Percentiles rank a stretch among this genome's conserved stretches.
These are phyloP conservation scores for Hirschioporus abietinus DNA, from an alignment of 768 basidiomycete genomes.

Conservation along the genomic window DNA sequence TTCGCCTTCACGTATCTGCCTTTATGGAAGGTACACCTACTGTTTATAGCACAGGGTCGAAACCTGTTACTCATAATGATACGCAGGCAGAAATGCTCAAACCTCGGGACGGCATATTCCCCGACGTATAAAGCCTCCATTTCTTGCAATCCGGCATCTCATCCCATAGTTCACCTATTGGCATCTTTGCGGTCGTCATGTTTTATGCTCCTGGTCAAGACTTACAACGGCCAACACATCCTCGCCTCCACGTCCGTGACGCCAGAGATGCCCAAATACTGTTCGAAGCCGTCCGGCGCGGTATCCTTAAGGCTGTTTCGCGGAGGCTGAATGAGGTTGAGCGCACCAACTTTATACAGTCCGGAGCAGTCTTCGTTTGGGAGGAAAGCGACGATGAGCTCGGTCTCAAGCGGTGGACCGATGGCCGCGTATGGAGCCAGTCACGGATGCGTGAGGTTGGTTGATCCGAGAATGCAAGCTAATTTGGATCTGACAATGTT, in stretches of 20 bases:
- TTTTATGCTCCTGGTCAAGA: slow-evolving; percentile 31
- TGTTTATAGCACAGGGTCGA: not conserved
- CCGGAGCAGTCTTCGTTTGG: slow-evolving; percentile 67
- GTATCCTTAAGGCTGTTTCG: slow-evolving; percentile 41
- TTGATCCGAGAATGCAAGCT: not conserved
- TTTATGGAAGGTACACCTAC: slow-evolving; percentile 1
- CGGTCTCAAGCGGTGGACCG: slow-evolving; percentile 66
- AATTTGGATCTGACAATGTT: not conserved
- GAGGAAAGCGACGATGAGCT: slow-evolving; percentile 62
- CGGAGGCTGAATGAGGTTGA: slow-evolving; percentile 61
- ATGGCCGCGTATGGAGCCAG: slow-evolving; percentile 65
- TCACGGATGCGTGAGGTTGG: slow-evolving; percentile 58
- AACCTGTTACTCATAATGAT: not conserved
- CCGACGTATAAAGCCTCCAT: not conserved
- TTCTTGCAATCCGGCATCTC: not conserved
- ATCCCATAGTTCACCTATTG: not conserved
- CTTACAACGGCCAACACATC: slow-evolving; percentile 62
- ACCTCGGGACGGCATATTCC: not conserved
- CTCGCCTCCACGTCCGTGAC: slow-evolving; percentile 59
- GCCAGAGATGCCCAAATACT: slow-evolving; percentile 61
- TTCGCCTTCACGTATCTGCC: not conserved
- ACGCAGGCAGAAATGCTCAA: slow-evolving; percentile 1
- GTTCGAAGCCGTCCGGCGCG: slow-evolving; percentile 59
- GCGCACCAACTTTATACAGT: slow-evolving; percentile 45
- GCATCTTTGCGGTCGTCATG: slow-evolving; percentile 17